Evolutionary conservation across 345 rosid genomes (phyloP).

Genomic region (Acer campestre): DNA sequence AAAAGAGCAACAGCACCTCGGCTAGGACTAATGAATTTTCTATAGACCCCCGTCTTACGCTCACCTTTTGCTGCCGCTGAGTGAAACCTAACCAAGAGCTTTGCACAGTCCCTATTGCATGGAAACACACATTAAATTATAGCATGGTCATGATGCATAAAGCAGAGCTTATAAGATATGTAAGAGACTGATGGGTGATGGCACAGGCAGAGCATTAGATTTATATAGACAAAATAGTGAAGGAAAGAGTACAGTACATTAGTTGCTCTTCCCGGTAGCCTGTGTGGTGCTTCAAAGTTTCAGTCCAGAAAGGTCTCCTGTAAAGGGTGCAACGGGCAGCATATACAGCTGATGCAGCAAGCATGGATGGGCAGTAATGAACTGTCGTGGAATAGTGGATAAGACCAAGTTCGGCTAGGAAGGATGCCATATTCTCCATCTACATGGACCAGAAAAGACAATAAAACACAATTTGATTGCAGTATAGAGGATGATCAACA

Average conservation of each 20-base stretch:
- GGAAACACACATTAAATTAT: not conserved
- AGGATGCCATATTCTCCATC: constrained; percentile 76
- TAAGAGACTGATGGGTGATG: not conserved
- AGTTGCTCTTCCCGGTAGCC: constrained; percentile 66
- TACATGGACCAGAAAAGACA: constrained; percentile 23
- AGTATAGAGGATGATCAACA: not conserved
- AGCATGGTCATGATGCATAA: no score
- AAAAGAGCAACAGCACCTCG: constrained; percentile 58
- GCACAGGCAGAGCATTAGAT: not conserved
- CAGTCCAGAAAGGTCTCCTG: constrained; percentile 69
- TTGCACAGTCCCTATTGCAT: constrained; percentile 65
- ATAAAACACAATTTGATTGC: not conserved
- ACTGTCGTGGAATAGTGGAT: constrained; percentile 52
- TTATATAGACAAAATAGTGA: not conserved
- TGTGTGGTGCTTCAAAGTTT: constrained; percentile 71
- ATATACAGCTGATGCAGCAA: constrained; percentile 90
- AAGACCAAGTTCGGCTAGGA: constrained; percentile 73
- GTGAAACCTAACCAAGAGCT: constrained; percentile 56
- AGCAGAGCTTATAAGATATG: no score
- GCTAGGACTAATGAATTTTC: constrained; percentile 56
- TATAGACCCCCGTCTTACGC: constrained; percentile 45
- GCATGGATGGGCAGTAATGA: constrained; percentile 56
- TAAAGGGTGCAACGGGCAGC: constrained; percentile 72
- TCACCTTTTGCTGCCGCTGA: constrained; percentile 53
- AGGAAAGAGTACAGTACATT: constrained; percentile 36